phyloP scores from a whole-genome alignment of 1,284 basidiomycete genomes.

The Meripilus lineatus region DNA sequence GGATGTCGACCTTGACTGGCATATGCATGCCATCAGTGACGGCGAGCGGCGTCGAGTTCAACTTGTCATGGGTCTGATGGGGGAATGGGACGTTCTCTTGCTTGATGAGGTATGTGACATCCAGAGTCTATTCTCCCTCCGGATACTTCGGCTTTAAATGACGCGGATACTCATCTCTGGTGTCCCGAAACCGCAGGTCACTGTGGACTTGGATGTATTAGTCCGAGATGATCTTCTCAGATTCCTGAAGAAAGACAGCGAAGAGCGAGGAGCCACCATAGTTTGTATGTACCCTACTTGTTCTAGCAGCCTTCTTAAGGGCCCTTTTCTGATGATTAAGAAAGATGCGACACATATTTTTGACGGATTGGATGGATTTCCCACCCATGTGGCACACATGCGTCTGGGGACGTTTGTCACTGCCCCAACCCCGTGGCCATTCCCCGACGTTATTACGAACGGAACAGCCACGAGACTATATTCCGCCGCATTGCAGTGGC shows the following conservation, averaged over 20 bases:
- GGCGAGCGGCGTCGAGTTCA: constrained; percentile 94
- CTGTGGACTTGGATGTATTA: constrained; percentile 97
- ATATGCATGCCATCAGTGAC: constrained; percentile 91
- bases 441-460: constrained; percentile 18
- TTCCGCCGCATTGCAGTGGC: constrained; percentile 75
- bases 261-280: constrained; percentile 81
- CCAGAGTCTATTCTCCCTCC: background rate
- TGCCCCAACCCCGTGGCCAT: constrained; percentile 66
- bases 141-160: background rate
- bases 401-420: constrained; percentile 72
- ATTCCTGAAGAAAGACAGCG: constrained; percentile 85
- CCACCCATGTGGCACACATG: constrained; percentile 89
- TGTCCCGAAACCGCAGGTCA: constrained; percentile 59
- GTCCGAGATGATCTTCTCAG: constrained; percentile 88
- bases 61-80: constrained; percentile 96
- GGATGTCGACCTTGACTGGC: constrained; percentile 93
- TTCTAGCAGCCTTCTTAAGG: background rate
- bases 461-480: constrained; percentile 51
- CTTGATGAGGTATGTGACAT: constrained; percentile 75
- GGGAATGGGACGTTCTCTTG: constrained; percentile 88
- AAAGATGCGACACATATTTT: constrained; percentile 95
- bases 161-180: constrained; percentile 2
- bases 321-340: constrained; percentile 6
- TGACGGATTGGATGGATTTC: constrained; percentile 83
- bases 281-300: constrained; percentile 62